phyloP scores from a whole-genome alignment of 1,284 basidiomycete species.

The Trichosporon ovoides region DNA sequence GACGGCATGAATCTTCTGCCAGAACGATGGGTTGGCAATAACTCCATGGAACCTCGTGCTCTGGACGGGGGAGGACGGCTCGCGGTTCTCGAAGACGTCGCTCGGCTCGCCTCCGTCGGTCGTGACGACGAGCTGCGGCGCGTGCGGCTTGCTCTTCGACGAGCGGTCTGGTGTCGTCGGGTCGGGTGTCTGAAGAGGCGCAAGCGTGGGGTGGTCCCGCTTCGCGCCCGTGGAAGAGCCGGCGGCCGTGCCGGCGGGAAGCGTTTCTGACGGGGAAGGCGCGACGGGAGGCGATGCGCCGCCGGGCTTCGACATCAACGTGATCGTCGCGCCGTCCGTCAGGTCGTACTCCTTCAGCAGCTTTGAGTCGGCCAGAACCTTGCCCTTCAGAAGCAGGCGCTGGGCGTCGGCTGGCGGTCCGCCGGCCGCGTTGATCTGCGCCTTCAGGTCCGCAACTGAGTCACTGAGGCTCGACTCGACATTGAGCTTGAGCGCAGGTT shows the following conservation, averaged over 20 bases:
- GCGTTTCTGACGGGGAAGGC: background rate
- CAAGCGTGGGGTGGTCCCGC: constrained; percentile 23
- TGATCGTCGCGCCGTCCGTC: constrained; percentile 70
- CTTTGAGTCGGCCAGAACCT: constrained; percentile 78
- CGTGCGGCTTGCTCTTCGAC: constrained; percentile 41
- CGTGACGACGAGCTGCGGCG: constrained; percentile 50
- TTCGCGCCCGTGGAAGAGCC: background rate
- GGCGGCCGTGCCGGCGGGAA: background rate
- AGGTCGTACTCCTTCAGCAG: constrained; percentile 81
- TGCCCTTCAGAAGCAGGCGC: constrained; percentile 82
- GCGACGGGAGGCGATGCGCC: constrained; percentile 44
- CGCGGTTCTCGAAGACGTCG: constrained; percentile 3
- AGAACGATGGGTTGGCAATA: constrained; percentile 68
- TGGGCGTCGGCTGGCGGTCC: constrained; percentile 66
- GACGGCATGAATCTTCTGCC: constrained; percentile 63
- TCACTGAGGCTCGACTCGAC: constrained; percentile 67
- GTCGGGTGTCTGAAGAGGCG: constrained; percentile 13
- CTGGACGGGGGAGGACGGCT: constrained; percentile 29
- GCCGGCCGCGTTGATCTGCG: constrained; percentile 58
- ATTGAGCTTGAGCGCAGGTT: constrained; percentile 68
- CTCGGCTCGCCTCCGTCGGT: constrained; percentile 43
- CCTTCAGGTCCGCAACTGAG: constrained; percentile 71
- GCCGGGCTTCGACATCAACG: constrained; percentile 74
- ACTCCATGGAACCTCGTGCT: constrained; percentile 58
- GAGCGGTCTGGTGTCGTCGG: constrained; percentile 9